Base-by-base conservation (phyloP, 768 basidiomycete species). In the Sporobolomyces phaffii region DNA sequence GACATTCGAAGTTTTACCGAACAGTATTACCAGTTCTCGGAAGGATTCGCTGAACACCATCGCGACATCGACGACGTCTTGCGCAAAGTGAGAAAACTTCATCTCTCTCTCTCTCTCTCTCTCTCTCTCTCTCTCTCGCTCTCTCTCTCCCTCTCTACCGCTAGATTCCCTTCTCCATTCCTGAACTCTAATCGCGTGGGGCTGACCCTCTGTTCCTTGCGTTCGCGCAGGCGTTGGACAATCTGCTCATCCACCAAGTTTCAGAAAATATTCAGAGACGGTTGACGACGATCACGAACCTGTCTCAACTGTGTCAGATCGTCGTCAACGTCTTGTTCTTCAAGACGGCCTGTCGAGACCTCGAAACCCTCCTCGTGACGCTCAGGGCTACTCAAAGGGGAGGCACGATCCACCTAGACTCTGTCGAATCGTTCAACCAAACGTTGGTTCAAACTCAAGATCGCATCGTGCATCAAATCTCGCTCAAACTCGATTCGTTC, bases 21-120 rank as follows among this genome's bases (percentile, higher is more conserved):
- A 72, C 91, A 90, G 73, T 98, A 96, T 80, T 94, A 97, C 76
- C 87, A 90, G 28, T 99, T 98, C 77, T 86, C 93, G 0, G 96
- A 99, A 73, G 94, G 94, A 13, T 89, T 96, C 8, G 86, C 88
- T 3, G 90, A 93, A 75, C 88, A 91, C 64, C 89, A 92, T 77
- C 83, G 87, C 47, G 88, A 93, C 75, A 89, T 93, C 36, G 93
- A 98, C 73, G 91, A 91, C 60, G 81, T 97, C 13, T 78, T 99
- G 56, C 87, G 87, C 79, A 91, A 87, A 82, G 94, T 92, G 75
- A 43, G 13, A 18, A 52, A 29, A 13, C 6, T 18, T 9, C 22
- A 24, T 31, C 44, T 31, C 22, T 33, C 26, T 33, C 34, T 38
- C 44, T 68, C 34, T 72, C 50, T 45, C 33, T 17, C 9, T 17